phyloP scores from a whole-genome alignment of 768 basidiomycete genomes.

The Tephrocybe rancida region DNA sequence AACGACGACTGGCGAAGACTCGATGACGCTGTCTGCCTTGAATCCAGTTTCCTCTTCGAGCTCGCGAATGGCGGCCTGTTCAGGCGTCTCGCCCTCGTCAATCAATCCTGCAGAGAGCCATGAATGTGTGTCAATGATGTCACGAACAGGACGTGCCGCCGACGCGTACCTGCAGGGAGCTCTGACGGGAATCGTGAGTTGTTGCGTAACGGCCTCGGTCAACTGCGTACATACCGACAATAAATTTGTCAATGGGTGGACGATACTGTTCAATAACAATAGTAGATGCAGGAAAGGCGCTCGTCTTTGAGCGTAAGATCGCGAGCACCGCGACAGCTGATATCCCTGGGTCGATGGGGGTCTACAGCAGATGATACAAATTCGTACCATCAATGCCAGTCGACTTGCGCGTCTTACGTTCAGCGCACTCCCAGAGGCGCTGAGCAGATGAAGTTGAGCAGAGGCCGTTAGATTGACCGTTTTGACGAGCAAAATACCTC shows the following conservation, averaged over 20 bases:
- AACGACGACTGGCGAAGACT: constrained; percentile 64
- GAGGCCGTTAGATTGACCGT: not conserved
- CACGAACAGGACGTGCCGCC: not conserved
- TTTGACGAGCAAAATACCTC: constrained; percentile 46
- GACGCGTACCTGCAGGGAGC: constrained; percentile 37
- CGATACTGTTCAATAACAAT: constrained; percentile 92
- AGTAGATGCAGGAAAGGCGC: constrained; percentile 74
- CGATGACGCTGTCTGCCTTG: constrained; percentile 62
- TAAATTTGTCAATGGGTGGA: constrained; percentile 77
- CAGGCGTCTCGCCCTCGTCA: constrained; percentile 82
- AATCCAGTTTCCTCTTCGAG: constrained; percentile 94
- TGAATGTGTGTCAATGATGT: not conserved
- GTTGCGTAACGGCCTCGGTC: not conserved
- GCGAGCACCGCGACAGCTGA: constrained; percentile 86
- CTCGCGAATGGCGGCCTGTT: constrained; percentile 83
- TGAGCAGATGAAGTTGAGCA: constrained; percentile 30
- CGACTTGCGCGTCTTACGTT: constrained; percentile 75
- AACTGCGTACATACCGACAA: constrained; percentile 58
- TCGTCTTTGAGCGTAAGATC: constrained; percentile 73
- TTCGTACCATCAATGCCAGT: constrained; percentile 79
- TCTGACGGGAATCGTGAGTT: constrained; percentile 21
- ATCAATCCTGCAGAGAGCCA: constrained; percentile 60
- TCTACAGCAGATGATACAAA: not conserved
- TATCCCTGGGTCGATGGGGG: not conserved
- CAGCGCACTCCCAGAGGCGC: constrained; percentile 90